These are phyloP conservation scores for Claviceps monticola DNA, from an alignment of 2,329 filamentous ascomycete genomes.

Conservation along the genomic window DNA sequence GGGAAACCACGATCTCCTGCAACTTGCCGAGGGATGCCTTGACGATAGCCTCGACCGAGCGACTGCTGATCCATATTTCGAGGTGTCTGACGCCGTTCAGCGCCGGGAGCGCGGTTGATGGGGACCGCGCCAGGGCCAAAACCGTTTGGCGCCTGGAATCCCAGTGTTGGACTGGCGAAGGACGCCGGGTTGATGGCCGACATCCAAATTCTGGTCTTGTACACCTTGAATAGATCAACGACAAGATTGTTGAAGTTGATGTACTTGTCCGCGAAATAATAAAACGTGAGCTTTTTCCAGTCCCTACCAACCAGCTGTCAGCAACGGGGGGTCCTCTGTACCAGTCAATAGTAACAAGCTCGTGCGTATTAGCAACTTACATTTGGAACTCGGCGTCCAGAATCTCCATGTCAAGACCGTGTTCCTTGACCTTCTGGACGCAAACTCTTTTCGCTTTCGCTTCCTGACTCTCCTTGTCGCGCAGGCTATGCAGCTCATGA, in stretches of 20 bases:
- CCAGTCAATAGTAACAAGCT: background rate
- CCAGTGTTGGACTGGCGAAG: constrained; percentile 66
- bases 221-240: constrained; percentile 96
- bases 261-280: constrained; percentile 95
- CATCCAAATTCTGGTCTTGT: constrained; percentile 99
- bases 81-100: constrained; percentile 36
- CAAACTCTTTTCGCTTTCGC: constrained; percentile 94
- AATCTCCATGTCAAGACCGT: constrained; percentile 95
- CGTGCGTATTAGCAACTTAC: constrained; percentile 40
- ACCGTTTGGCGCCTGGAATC: constrained; percentile 54
- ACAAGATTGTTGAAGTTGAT: constrained; percentile 99
- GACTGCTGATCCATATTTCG: constrained; percentile 21
- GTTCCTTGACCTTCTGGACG: constrained; percentile 91
- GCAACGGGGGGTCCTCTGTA: background rate
- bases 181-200: constrained; percentile 96
- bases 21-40: constrained; percentile 28
- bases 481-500: constrained; percentile 77
- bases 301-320: constrained; percentile 47
- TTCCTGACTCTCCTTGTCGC: constrained; percentile 94
- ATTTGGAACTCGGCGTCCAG: constrained; percentile 97
- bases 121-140: constrained; percentile 54
- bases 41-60: constrained; percentile 30
- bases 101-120: constrained; percentile 31
- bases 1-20: constrained; percentile 27
- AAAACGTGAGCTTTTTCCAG: constrained; percentile 97